Conservation (phyloP, 2,329 filamentous ascomycete genomes). For the Penicillium crustosum region DNA sequence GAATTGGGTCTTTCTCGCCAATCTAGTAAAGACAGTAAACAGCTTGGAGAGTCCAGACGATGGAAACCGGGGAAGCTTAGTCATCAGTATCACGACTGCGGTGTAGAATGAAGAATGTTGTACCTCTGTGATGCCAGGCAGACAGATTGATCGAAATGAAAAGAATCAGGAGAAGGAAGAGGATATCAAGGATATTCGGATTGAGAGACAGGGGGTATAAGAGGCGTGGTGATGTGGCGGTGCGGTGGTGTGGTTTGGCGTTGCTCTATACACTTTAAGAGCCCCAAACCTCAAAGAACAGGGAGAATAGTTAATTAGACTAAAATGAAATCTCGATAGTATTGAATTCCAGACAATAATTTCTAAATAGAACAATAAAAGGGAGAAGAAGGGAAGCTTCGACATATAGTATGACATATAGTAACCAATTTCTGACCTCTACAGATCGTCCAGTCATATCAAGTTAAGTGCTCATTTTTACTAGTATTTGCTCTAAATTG, state of each 20-base stretch:
- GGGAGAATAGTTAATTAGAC: not conserved
- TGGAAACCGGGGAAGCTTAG: constrained; percentile 11
- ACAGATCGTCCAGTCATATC: not conserved
- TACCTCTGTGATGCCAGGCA: not conserved
- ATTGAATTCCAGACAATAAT: not conserved
- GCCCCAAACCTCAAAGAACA: not conserved
- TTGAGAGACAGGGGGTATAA: not conserved
- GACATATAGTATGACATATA: not conserved
- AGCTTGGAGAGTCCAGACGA: not conserved
- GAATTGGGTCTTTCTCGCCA: not conserved
- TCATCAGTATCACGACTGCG: constrained; percentile 10
- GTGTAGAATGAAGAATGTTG: constrained; percentile 9
- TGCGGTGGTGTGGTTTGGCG: not conserved
- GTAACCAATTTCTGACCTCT: no score
- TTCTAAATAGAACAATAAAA: not conserved
- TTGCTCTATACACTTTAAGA: not conserved
- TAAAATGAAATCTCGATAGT: not conserved
- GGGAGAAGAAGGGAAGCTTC: not conserved
- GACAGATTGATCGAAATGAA: not conserved
- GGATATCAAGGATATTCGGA: not conserved
- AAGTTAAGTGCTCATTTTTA: not conserved
- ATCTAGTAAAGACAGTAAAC: not conserved
- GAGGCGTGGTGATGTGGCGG: not conserved
- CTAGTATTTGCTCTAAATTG: not conserved
- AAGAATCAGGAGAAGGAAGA: not conserved